These are phyloP conservation scores for Hypoxylon trugodes DNA, from an alignment of 495 filamentous ascomycete species.

Conservation along the genomic window DNA sequence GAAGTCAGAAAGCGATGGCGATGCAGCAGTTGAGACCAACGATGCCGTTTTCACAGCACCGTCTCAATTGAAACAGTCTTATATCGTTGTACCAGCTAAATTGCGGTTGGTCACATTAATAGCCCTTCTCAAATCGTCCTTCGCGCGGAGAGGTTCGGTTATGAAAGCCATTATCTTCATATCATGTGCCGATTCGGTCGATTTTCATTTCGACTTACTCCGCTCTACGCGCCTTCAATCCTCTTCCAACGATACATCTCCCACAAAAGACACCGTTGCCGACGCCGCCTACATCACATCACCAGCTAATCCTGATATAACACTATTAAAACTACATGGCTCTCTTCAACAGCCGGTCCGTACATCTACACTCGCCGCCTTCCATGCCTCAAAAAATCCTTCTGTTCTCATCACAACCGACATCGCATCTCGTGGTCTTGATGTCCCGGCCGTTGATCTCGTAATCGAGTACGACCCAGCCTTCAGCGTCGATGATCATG, in stretches of 20 bases:
- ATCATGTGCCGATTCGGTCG: slow-evolving; percentile 94
- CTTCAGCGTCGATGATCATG: slow-evolving; percentile 88
- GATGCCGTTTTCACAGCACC: slow-evolving; percentile 80
- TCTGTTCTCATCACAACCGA: slow-evolving; percentile 91
- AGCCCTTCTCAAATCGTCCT: slow-evolving; percentile 82
- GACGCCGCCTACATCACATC: slow-evolving; percentile 59
- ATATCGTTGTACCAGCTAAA: slow-evolving; percentile 86
- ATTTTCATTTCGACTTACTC: slow-evolving; percentile 95
- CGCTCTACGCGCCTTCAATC: slow-evolving; percentile 54
- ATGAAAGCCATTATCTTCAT: slow-evolving; percentile 98
- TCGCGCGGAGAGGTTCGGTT: slow-evolving; percentile 83
- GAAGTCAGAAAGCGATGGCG: slow-evolving; percentile 57
- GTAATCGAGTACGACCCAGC: slow-evolving; percentile 95
- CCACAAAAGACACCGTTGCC: slow-evolving; percentile 53
- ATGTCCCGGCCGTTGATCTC: slow-evolving; percentile 91
- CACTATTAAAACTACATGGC: slow-evolving; percentile 88
- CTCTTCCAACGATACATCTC: slow-evolving; percentile 36
- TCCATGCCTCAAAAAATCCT: slow-evolving; percentile 70
- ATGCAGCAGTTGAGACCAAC: slow-evolving; percentile 52
- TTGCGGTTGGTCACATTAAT: slow-evolving; percentile 86
- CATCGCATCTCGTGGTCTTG: slow-evolving; percentile 91
- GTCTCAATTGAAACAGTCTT: slow-evolving; percentile 90
- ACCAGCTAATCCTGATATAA: slow-evolving; percentile 62
- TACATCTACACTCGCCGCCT: slow-evolving; percentile 82
- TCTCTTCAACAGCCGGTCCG: slow-evolving; percentile 89